These are phyloP conservation scores for Dysphania ambrosioides DNA, from an alignment of 148 eudicot species.

Conservation along the genomic window DNA sequence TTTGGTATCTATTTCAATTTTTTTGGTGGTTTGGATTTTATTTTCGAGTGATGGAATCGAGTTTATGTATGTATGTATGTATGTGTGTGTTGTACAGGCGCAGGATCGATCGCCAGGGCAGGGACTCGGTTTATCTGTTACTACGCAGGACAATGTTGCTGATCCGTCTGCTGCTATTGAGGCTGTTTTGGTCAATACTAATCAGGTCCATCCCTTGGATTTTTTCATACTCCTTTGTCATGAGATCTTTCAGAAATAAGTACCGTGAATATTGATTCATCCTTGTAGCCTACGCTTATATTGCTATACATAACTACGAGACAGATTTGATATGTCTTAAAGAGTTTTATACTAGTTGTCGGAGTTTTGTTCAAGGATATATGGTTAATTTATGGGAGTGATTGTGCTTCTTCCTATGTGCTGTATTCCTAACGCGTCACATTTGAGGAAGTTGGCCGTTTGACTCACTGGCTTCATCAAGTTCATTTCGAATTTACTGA, in stretches of 20 bases:
- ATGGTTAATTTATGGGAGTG: not conserved
- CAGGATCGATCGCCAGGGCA: conserved; percentile 46
- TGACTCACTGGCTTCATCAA: not conserved
- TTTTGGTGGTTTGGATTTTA: not conserved
- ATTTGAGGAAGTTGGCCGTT: conserved; percentile 14
- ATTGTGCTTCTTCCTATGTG: not conserved
- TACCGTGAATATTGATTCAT: too few species aligned
- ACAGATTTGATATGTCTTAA: not conserved
- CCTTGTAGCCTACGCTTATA: too few species aligned
- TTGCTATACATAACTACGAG: too few species aligned
- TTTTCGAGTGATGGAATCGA: not conserved
- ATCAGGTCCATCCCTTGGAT: too few species aligned
- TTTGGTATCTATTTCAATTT: conserved; percentile 42
- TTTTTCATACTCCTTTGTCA: too few species aligned
- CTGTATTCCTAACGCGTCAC: too few species aligned
- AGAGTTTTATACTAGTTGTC: not conserved
- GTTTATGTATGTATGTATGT: not conserved
- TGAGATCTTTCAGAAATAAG: too few species aligned
- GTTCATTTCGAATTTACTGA: not conserved
- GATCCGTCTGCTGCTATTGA: conserved; percentile 70
- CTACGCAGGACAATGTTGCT: conserved; percentile 46
- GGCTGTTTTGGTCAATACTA: conserved; percentile 78
- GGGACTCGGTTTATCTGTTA: conserved; percentile 52
- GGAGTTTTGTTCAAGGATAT: too few species aligned
- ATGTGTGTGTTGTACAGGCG: conserved; percentile 31